A percentile compares a stretch with the other conserved stretches of the same genome.
Evolutionary conservation across 2,329 filamentous ascomycete species (phyloP).

Genomic region (Xylaria sp.): DNA sequence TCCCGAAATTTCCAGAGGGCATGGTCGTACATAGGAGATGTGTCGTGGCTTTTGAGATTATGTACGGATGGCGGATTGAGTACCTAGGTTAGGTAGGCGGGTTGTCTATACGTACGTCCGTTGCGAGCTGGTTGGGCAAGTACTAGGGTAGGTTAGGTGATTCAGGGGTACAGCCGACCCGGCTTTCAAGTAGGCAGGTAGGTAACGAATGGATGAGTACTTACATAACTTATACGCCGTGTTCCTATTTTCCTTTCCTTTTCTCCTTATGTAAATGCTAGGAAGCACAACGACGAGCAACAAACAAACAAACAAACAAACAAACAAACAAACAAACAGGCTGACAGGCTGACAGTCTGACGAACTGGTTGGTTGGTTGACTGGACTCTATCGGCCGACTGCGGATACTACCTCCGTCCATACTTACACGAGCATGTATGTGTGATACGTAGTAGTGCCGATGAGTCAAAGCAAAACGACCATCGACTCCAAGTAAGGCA

Average conservation of each 20-base stretch:
- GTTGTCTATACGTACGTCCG: not conserved
- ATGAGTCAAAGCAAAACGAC: not conserved
- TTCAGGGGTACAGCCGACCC: no score
- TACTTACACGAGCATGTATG: not conserved
- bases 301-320: no score
- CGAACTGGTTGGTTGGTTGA: no score
- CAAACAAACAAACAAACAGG: no score
- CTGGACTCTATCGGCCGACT: not conserved
- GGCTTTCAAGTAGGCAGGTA: not conserved
- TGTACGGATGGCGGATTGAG: not conserved
- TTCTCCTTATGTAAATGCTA: no score
- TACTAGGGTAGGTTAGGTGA: not conserved
- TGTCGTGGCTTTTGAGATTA: not conserved
- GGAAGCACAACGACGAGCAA: no score
- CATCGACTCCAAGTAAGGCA: not conserved
- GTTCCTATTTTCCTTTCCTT: no score
- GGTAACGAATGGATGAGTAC: not conserved
- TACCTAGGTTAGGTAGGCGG: not conserved
- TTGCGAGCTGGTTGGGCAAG: not conserved
- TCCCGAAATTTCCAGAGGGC: constrained; percentile 20
- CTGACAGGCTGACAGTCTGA: no score
- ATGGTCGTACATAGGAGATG: constrained; percentile 9
- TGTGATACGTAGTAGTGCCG: not conserved
- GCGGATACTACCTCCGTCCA: not conserved
- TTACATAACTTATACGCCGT: no score